These are phyloP conservation scores for Globisporangium apiculatum DNA, from an alignment of 352 stramenopile genomes.

Conservation along the genomic window DNA sequence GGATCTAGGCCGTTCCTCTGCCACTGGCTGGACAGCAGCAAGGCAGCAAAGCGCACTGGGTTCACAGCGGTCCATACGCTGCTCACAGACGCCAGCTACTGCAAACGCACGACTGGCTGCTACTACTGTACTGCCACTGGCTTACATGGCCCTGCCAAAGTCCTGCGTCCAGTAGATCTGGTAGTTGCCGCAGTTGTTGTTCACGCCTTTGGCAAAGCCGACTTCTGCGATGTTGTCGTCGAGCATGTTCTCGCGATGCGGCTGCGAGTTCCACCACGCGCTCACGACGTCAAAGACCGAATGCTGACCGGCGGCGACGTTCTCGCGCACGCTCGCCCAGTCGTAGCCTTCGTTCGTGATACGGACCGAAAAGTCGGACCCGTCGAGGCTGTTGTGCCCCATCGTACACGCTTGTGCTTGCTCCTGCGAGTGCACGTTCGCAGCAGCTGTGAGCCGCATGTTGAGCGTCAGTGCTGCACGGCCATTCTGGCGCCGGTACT, in stretches of 20 bases:
- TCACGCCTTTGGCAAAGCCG: constrained; percentile 9
- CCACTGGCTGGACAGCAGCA: too few relatives aligned
- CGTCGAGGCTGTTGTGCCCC: constrained; percentile 32
- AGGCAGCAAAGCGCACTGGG: too few relatives aligned
- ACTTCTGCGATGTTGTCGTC: constrained; percentile 10
- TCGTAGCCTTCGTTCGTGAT: constrained; percentile 32
- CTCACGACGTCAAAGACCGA: constrained; percentile 31
- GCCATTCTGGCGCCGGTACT: constrained; percentile 31
- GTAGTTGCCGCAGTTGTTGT: constrained; percentile 9
- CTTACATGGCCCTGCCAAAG: constrained; percentile 6
- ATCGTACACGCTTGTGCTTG: constrained; percentile 31
- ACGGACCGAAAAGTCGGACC: constrained; percentile 28
- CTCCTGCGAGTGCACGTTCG: constrained; percentile 32
- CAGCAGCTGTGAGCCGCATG: constrained; percentile 22
- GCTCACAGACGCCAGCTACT: too few relatives aligned
- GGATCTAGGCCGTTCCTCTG: too few relatives aligned
- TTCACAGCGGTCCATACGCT: too few relatives aligned
- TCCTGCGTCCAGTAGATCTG: constrained; percentile 14
- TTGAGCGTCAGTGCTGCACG: constrained; percentile 32
- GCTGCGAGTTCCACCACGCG: constrained; percentile 33
- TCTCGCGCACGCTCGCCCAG: constrained; percentile 34
- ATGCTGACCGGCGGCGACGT: constrained; percentile 33
- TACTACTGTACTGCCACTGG: too few relatives aligned
- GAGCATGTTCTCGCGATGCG: constrained; percentile 37
- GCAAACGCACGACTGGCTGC: too few relatives aligned